Percentiles rank a stretch among this genome's conserved stretches.
Evolutionary conservation across 768 basidiomycete species (phyloP).

Genomic region (Phlebiopsis gigantea): DNA sequence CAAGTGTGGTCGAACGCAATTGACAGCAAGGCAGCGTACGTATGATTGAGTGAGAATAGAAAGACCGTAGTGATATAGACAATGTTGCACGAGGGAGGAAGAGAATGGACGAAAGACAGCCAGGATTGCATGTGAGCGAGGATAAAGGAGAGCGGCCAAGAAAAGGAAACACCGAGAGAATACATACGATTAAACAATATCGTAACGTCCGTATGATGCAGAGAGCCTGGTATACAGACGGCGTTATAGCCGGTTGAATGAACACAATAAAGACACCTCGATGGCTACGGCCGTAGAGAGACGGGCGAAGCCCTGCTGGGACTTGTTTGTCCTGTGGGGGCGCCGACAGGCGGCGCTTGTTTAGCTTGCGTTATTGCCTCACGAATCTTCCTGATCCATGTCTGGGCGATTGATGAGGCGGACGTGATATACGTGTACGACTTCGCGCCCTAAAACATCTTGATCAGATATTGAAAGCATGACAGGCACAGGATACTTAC

Average conservation of each 20-base stretch:
- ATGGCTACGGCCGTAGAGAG: conserved; percentile 2
- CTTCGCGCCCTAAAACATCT: conserved; percentile 38
- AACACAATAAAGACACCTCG: background rate
- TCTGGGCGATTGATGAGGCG: conserved; percentile 21
- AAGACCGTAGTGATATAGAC: background rate
- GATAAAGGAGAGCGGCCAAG: background rate
- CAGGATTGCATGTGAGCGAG: background rate
- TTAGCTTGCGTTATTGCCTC: conserved; percentile 18
- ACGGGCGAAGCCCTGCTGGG: background rate
- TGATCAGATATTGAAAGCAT: conserved; percentile 5
- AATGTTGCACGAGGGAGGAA: background rate
- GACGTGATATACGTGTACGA: conserved; percentile 26
- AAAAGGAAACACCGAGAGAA: background rate
- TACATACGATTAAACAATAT: conserved; percentile 12
- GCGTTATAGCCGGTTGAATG: background rate
- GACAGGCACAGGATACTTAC: conserved; percentile 33
- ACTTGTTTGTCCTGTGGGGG: background rate
- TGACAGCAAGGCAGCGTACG: background rate
- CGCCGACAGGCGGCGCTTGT: background rate
- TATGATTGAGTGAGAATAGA: background rate
- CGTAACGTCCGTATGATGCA: conserved; percentile 6
- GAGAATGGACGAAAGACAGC: background rate
- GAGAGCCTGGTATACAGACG: background rate
- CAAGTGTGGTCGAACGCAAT: background rate
- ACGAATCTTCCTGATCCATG: conserved; percentile 29